Conservation (phyloP, 768 basidiomycete genomes). For the Leucogyrophana mollusca region DNA sequence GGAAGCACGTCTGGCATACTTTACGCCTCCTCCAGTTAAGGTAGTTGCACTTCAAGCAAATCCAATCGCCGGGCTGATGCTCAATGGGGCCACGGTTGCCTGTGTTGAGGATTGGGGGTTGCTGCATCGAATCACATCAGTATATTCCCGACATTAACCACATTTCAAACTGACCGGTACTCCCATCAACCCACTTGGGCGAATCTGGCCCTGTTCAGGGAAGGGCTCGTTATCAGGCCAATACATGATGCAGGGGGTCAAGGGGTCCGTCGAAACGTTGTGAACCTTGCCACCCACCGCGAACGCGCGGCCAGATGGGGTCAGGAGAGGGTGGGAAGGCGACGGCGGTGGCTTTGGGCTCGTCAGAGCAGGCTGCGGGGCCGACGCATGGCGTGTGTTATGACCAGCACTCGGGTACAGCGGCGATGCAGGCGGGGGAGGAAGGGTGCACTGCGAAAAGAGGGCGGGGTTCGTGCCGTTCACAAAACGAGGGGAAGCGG, state of each 20-base stretch:
- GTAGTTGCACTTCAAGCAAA: slow-evolving; percentile 83
- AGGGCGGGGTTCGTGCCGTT: slow-evolving; percentile 13
- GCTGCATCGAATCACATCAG: slow-evolving; percentile 38
- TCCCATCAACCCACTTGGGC: slow-evolving; percentile 55
- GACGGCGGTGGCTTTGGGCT: slow-evolving; percentile 35
- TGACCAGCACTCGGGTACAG: slow-evolving; percentile 25
- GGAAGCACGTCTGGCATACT: slow-evolving; percentile 87
- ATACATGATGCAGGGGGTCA: slow-evolving; percentile 77
- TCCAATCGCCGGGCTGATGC: slow-evolving; percentile 82
- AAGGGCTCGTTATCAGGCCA: slow-evolving; percentile 90
- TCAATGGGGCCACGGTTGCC: slow-evolving; percentile 87
- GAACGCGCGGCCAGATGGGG: slow-evolving; percentile 79
- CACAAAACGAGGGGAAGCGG: slow-evolving; percentile 25
- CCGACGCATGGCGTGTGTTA: slow-evolving; percentile 24
- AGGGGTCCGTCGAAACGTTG: slow-evolving; percentile 73
- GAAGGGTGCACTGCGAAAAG: slow-evolving; percentile 18
- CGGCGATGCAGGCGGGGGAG: slow-evolving; percentile 25
- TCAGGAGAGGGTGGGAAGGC: slow-evolving; percentile 70
- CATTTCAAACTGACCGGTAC: slow-evolving; percentile 43
- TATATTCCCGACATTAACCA: not conserved
- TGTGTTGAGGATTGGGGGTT: slow-evolving; percentile 86
- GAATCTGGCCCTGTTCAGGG: slow-evolving; percentile 77
- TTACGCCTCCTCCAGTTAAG: slow-evolving; percentile 85
- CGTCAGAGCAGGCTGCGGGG: slow-evolving; percentile 18
- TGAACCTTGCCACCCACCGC: slow-evolving; percentile 76